These are phyloP conservation scores for Apiospora koreana DNA, from an alignment of 2,329 filamentous ascomycete species.

Conservation along the genomic window DNA sequence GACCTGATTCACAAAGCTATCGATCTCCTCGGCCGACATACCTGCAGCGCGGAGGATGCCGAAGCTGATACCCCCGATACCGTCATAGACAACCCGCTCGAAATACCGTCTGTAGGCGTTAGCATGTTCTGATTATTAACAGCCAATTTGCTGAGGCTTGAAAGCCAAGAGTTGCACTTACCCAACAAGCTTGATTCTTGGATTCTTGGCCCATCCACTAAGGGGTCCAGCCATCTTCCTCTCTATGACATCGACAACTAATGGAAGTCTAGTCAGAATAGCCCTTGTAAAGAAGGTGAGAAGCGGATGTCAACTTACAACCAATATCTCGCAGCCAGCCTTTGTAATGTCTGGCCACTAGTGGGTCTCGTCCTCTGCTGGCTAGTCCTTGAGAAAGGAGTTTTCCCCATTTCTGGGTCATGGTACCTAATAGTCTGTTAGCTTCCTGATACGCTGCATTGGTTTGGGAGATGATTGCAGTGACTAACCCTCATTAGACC, in stretches of 20 bases:
- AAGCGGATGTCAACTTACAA: background rate
- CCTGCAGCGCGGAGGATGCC: slow-evolving; percentile 72
- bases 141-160: no score
- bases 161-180: background rate
- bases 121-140: no score
- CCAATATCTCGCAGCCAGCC: background rate
- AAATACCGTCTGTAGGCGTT: background rate
- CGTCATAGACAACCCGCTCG: slow-evolving; percentile 44
- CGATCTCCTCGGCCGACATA: slow-evolving; percentile 72
- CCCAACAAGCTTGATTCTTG: background rate
- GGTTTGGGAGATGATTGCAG: background rate
- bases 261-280: background rate
- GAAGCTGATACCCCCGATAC: slow-evolving; percentile 70
- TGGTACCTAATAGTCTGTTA: background rate
- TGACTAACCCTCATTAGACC: background rate
- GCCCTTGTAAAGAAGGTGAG: no score
- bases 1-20: slow-evolving; percentile 75
- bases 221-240: background rate
- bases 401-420: background rate
- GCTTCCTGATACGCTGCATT: no score
- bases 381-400: background rate
- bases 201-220: background rate
- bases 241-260: background rate
- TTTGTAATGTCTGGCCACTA: background rate
- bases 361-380: background rate